These are phyloP conservation scores for Exophiala alcalophila DNA, from an alignment of 2,329 filamentous ascomycete species.

Conservation along the genomic window DNA sequence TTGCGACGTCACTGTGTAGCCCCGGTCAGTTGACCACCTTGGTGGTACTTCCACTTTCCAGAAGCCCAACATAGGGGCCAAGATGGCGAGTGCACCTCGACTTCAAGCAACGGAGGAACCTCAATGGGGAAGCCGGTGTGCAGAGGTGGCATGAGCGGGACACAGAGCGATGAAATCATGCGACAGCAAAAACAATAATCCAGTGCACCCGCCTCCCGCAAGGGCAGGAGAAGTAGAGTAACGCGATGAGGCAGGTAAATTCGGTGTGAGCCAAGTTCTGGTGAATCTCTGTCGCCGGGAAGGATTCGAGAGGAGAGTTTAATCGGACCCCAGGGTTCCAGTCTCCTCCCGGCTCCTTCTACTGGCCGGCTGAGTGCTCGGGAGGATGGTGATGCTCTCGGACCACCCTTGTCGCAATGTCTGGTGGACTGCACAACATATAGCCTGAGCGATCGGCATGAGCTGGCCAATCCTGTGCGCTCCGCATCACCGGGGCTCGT, in stretches of 20 bases:
- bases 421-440: too few species aligned
- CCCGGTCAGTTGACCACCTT: background rate
- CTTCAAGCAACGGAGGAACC: background rate
- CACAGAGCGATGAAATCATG: conserved; percentile 13
- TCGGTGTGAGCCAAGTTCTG: background rate
- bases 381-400: too few species aligned
- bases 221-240: conserved; percentile 6
- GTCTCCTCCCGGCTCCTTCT: too few species aligned
- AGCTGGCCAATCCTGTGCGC: too few species aligned
- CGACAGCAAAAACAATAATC: conserved; percentile 3
- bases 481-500: background rate
- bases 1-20: conserved; percentile 13
- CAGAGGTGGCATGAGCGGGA: background rate
- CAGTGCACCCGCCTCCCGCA: too few species aligned
- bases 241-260: conserved; percentile 15
- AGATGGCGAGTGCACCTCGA: background rate
- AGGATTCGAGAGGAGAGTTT: background rate
- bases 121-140: background rate
- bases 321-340: too few species aligned
- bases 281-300: background rate
- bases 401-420: too few species aligned
- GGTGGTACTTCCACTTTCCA: background rate
- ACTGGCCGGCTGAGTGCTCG: too few species aligned
- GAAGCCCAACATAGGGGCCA: too few species aligned
- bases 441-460: too few species aligned